A percentile compares a stretch with the other conserved stretches of the same genome.
Conservation (phyloP, 306 rosid genomes). For the Vigna nakashimae region DNA sequence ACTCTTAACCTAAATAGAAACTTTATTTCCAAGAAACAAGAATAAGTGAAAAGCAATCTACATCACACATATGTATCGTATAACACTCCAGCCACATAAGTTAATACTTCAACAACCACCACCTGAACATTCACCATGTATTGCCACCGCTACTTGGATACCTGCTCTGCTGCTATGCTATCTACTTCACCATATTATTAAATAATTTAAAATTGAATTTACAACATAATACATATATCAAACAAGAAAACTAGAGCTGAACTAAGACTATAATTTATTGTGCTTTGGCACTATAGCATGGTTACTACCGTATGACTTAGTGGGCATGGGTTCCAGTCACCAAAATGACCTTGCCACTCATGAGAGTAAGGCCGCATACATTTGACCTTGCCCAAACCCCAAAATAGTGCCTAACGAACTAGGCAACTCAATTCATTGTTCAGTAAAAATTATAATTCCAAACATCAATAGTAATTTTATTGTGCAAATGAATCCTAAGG, state of each 20-base stretch:
- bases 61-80: background rate
- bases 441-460: background rate
- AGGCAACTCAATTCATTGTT: background rate
- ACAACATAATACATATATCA: too few relatives aligned
- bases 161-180: background rate
- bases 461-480: background rate
- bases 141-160: background rate
- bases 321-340: too few relatives aligned
- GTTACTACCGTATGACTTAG: too few relatives aligned
- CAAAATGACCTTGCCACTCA: too few relatives aligned
- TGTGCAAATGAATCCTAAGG: background rate
- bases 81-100: slow-evolving; percentile 21
- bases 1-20: background rate
- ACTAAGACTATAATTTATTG: too few relatives aligned
- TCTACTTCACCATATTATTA: background rate
- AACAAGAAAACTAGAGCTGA: too few relatives aligned
- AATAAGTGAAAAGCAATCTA: slow-evolving; percentile 7
- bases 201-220: too few relatives aligned
- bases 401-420: background rate
- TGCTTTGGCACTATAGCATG: too few relatives aligned
- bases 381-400: background rate
- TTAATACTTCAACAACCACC: slow-evolving; percentile 20
- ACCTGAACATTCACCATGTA: background rate
- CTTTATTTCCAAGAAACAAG: background rate
- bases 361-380: background rate